Evolutionary conservation across 2,329 filamentous ascomycete species (phyloP).

Genomic region (Elsinoe fawcettii): DNA sequence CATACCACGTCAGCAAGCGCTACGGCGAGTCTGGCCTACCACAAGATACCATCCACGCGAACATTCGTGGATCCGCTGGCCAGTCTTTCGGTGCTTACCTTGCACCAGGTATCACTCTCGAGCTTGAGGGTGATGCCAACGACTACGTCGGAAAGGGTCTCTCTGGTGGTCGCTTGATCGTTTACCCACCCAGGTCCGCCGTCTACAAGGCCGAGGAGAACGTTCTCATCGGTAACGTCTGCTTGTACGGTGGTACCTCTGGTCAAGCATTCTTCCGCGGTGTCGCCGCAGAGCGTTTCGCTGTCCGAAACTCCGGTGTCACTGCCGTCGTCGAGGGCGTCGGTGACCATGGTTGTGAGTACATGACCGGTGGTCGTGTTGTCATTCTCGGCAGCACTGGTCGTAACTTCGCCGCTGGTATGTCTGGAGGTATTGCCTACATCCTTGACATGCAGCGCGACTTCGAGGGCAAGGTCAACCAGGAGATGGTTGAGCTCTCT

Average conservation of each 20-base stretch:
- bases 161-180: conserved; percentile 83
- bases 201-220: conserved; percentile 97
- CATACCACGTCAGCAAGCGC: conserved; percentile 89
- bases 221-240: conserved; percentile 86
- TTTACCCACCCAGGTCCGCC: conserved; percentile 84
- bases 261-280: conserved; percentile 96
- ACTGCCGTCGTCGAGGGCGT: conserved; percentile 94
- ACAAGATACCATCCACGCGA: conserved; percentile 88
- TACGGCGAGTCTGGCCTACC: conserved; percentile 85
- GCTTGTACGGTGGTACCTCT: conserved; percentile 84
- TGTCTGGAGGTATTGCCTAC: conserved; percentile 97
- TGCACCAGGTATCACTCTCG: conserved; percentile 84
- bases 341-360: conserved; percentile 94
- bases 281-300: conserved; percentile 91
- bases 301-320: conserved; percentile 91
- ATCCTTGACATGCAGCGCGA: conserved; percentile 83
- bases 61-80: conserved; percentile 91
- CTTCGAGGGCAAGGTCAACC: conserved; percentile 89
- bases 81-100: conserved; percentile 95
- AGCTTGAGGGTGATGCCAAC: conserved; percentile 92
- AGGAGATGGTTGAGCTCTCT: conserved; percentile 91
- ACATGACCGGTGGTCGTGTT: conserved; percentile 95
- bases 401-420: conserved; percentile 95
- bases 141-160: conserved; percentile 96
- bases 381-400: conserved; percentile 81